Conservation (phyloP, 2,329 filamentous ascomycete genomes). For the Chalaropsis thielavioides region DNA sequence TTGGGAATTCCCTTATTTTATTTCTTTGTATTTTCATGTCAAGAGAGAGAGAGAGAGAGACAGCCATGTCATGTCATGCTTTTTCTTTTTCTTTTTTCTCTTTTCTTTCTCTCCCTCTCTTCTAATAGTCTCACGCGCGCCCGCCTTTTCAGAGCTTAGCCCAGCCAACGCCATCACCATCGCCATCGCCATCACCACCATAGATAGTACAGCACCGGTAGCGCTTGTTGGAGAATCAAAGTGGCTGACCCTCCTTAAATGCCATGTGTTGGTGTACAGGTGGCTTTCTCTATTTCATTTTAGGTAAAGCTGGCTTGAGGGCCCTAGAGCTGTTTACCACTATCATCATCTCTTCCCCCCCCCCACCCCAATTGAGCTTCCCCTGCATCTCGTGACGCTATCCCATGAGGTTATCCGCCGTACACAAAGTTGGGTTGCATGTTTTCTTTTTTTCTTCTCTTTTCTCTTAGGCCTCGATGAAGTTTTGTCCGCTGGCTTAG, state of each 20-base stretch:
- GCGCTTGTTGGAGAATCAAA: neutral
- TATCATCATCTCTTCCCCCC: neutral
- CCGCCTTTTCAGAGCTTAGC: neutral
- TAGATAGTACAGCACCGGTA: neutral
- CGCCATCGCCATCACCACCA: too few relatives aligned
- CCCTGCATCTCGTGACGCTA: neutral
- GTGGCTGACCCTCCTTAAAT: too few relatives aligned
- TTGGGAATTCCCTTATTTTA: neutral
- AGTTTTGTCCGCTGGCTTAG: neutral
- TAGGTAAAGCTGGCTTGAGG: neutral
- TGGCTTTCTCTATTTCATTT: neutral
- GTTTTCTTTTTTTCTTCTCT: too few relatives aligned
- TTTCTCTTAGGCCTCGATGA: too few relatives aligned
- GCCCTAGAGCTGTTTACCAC: neutral
- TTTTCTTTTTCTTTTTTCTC: neutral
- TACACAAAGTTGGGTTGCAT: neutral
- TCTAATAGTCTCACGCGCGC: neutral
- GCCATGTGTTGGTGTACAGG: too few relatives aligned
- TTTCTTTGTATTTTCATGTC: too few relatives aligned
- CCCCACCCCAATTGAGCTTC: neutral
- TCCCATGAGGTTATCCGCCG: neutral
- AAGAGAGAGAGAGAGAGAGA: too few relatives aligned
- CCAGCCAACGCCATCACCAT: too few relatives aligned
- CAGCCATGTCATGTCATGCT: too few relatives aligned
- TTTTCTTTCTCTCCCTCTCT: neutral